Percentiles rank a stretch among this genome's conserved stretches.
Conservation (phyloP, 768 basidiomycete genomes). For the Termitomyces sp. region DNA sequence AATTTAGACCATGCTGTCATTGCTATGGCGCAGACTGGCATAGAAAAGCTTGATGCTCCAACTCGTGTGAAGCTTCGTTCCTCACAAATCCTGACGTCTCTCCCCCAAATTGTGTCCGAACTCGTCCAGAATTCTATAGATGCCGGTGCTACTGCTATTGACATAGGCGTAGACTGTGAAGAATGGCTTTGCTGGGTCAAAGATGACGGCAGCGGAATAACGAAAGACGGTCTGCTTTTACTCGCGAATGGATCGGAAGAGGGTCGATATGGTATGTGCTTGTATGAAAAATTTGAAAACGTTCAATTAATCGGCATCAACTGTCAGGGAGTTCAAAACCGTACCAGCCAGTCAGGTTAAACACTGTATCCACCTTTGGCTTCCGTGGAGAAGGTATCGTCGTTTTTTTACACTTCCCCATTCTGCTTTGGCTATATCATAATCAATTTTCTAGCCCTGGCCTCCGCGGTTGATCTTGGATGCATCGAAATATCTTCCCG, state of each 20-base stretch:
- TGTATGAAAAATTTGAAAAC: not conserved
- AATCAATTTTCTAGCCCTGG: constrained; percentile 51
- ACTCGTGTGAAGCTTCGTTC: constrained; percentile 76
- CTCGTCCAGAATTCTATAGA: constrained; percentile 90
- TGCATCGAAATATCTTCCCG: constrained; percentile 81
- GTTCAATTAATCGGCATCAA: not conserved
- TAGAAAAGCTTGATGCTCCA: constrained; percentile 48
- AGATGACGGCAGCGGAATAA: constrained; percentile 82
- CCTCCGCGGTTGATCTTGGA: constrained; percentile 75
- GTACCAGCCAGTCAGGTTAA: constrained; percentile 45
- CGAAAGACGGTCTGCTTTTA: constrained; percentile 47
- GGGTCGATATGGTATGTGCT: constrained; percentile 64
- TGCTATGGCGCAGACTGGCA: constrained; percentile 9
- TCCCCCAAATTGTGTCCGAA: constrained; percentile 78
- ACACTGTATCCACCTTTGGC: constrained; percentile 66
- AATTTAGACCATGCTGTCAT: not conserved
- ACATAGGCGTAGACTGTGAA: constrained; percentile 66
- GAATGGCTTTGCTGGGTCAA: constrained; percentile 83
- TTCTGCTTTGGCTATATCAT: not conserved
- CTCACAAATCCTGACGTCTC: constrained; percentile 75
- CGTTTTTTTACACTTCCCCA: not conserved
- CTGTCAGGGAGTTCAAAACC: constrained; percentile 68
- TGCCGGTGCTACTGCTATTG: constrained; percentile 63
- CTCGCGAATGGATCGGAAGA: constrained; percentile 48
- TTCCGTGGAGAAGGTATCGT: constrained; percentile 87